A percentile compares a stretch with the other conserved stretches of the same genome.
These are phyloP conservation scores for Lachancea sp. DNA, from an alignment of 805 yeast genomes.

Conservation along the genomic window DNA sequence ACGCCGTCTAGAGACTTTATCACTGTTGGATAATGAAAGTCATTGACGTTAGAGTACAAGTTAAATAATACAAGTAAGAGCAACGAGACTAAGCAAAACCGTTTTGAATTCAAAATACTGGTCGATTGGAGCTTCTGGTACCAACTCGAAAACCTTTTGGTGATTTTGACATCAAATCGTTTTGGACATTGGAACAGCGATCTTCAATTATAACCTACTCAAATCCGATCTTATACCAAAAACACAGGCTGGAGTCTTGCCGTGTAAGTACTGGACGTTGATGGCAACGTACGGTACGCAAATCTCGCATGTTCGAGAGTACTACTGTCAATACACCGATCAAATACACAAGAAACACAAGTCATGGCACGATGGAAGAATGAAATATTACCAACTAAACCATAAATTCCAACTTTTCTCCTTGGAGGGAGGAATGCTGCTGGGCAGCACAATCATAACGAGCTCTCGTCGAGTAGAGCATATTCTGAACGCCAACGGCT, in stretches of 20 bases:
- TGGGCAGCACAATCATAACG: constrained; percentile 23
- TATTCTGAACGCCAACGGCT: constrained; percentile 19
- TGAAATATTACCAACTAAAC: constrained; percentile 19
- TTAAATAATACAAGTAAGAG: no score
- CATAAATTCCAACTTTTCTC: constrained; percentile 22
- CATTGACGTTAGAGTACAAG: neutral
- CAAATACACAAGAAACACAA: constrained; percentile 30
- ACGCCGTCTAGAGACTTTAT: neutral
- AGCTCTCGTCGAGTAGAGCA: constrained; percentile 17
- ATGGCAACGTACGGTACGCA: neutral
- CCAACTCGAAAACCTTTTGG: no score
- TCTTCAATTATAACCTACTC: no score
- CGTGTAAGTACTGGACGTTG: neutral
- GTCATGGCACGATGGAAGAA: constrained; percentile 32
- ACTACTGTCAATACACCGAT: constrained; percentile 29
- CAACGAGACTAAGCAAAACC: no score
- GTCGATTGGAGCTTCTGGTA: no score
- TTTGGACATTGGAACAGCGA: no score
- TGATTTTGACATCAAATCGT: no score
- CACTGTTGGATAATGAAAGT: neutral
- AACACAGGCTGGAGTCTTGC: neutral
- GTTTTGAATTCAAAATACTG: no score
- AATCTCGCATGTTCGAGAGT: constrained; percentile 21
- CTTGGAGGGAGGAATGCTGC: constrained; percentile 19
- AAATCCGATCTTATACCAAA: neutral